A percentile compares a stretch with the other conserved stretches of the same genome.
Conservation (phyloP, 495 filamentous ascomycete species). For the Podospora conica region DNA sequence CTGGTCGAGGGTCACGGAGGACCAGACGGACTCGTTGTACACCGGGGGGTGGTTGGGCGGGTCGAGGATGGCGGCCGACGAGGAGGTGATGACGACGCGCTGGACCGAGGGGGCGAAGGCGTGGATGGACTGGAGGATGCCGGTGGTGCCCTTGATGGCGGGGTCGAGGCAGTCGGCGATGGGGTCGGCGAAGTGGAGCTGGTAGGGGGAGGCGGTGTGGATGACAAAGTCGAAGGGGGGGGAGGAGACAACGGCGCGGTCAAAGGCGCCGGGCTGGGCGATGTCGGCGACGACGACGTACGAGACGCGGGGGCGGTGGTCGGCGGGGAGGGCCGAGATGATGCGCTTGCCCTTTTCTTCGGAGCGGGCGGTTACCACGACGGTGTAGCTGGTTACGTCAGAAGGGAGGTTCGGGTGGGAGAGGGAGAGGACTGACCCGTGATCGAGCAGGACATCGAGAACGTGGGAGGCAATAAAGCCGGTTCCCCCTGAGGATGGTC, state of each 20-base stretch:
- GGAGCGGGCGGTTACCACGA: conserved; percentile 37
- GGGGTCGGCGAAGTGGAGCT: conserved; percentile 31
- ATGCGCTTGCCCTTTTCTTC: conserved; percentile 34
- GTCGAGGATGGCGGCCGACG: conserved; percentile 36
- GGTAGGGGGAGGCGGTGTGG: conserved; percentile 42
- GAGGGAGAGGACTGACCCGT: conserved; percentile 16
- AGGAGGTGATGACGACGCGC: conserved; percentile 42
- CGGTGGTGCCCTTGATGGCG: conserved; percentile 39
- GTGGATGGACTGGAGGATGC: conserved; percentile 34
- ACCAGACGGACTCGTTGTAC: conserved; percentile 38
- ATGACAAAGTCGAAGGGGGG: conserved; percentile 36
- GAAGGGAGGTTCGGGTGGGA: background rate
- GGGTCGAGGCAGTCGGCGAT: conserved; percentile 36
- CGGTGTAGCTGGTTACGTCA: conserved; percentile 24
- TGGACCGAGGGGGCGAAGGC: conserved; percentile 29
- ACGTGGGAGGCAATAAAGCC: conserved; percentile 41
- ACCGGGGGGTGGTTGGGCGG: conserved; percentile 30
- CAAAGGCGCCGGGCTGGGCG: conserved; percentile 29
- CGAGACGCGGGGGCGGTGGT: conserved; percentile 13
- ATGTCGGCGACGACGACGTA: conserved; percentile 35
- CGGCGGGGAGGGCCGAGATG: conserved; percentile 24
- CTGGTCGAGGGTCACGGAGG: conserved; percentile 33
- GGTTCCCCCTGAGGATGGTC: conserved; percentile 26
- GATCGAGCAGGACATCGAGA: conserved; percentile 28
- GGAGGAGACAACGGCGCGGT: conserved; percentile 24